A percentile compares a stretch with the other conserved stretches of the same genome.
Conservation (phyloP, 225 moss, liverwort and hornwort genomes). For the Sphagnum tenellum region DNA sequence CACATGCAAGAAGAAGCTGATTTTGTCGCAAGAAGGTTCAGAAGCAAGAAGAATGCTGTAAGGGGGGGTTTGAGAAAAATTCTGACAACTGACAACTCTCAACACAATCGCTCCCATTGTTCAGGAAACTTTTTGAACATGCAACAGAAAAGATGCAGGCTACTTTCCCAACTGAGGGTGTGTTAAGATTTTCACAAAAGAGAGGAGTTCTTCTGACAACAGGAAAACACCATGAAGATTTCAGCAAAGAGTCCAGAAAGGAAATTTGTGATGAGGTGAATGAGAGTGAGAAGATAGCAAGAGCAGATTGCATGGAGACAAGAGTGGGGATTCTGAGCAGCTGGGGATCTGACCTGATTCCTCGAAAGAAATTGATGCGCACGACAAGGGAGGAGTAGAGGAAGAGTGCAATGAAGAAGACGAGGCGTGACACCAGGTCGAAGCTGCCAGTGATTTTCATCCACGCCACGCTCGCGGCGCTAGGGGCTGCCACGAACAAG, state of each 20-base stretch:
- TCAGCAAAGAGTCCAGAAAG: no score
- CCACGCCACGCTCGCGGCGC: constrained; percentile 38
- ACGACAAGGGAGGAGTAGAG: constrained; percentile 16
- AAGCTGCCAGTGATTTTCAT: constrained; percentile 16
- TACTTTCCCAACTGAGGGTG: no score
- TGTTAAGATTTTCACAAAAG: no score
- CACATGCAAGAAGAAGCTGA: constrained; percentile 22
- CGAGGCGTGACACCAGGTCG: constrained; percentile 25
- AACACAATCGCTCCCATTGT: background rate
- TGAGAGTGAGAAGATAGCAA: background rate
- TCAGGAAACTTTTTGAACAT: background rate
- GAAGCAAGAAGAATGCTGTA: background rate
- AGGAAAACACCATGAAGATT: no score
- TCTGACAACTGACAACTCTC: background rate
- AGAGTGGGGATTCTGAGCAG: no score
- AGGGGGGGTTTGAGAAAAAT: background rate
- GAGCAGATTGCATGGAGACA: no score
- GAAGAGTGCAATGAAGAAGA: constrained; percentile 36
- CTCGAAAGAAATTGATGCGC: background rate
- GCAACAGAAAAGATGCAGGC: no score
- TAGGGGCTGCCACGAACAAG: constrained; percentile 44
- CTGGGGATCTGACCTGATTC: no score
- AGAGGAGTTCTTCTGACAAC: no score
- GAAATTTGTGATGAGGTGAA: background rate
- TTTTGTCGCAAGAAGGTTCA: constrained; percentile 12